Evolutionary conservation across 176 grass and related monocot genomes (phyloP), one percentile per base, ranked within the genome.

Genomic region (Dactylis glomerata): DNA sequence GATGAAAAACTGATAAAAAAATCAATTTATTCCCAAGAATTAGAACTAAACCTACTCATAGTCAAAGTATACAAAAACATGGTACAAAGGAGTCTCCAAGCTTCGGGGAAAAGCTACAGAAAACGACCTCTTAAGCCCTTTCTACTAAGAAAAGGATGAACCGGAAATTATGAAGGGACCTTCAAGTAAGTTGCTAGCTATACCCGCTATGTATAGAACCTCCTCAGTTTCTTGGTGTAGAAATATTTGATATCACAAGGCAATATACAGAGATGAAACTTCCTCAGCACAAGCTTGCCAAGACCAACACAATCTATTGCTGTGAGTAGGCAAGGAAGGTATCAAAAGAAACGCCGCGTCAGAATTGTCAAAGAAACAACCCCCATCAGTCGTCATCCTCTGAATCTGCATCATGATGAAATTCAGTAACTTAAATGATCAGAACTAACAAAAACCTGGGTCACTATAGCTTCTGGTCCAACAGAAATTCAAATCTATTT

Each of bases 171-270:
- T 87, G 68, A 81, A 87, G 75, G 76, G 63, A 76, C 61, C 81
- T 84, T 91, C 81, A 91, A 81, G 89, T 91, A 76, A 87, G 85
- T 80, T 76, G 76, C 89, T 84, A 91, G 85, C 85, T 91, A 91
- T 87, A 87, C 89, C 81, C 85, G 42, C 33, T 80, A 91, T 87
- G 76, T 91, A 91, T 91, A 87, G 50, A 73, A 87, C 76, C 89
- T 84, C 68, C 75, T 84, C 69, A 44, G 44, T 61, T 81, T 69
- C 85, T 83, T 63, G 50, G 68, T 84, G 61, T 83, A 80, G 81
- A 59, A 69, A 87, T 63, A 11, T 66, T 79, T 56, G 58, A 75
- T 80, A 87, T 58, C 81, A 84, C 30, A 90, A 80, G 58, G 49
- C 81, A 80, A 81, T 87, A 84, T 87, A 87, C 81, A 84, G 28